Base-by-base conservation (phyloP, 371 early-diverging fungal genomes). In the Apophysomyces ossiformis region DNA sequence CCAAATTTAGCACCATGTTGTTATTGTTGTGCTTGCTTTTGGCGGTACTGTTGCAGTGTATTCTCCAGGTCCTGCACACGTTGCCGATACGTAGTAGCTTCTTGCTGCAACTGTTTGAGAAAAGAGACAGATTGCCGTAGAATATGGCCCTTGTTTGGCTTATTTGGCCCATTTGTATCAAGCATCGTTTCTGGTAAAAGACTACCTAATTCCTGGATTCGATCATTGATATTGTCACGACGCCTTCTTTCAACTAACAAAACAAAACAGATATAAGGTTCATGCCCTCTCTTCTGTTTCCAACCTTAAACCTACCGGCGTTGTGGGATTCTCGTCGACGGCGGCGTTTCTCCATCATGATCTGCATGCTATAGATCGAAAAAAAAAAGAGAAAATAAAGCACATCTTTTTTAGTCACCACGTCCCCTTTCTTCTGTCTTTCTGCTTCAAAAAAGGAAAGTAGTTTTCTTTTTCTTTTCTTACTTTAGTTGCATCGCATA, bases 221-320 rank as follows among this genome's bases (percentile, higher is more conserved):
- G 92, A 70, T 97, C 98, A 76, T 98, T 98, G 79, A 98, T 98
- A 78, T 95, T 95, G 72, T 98, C 99, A 43, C 99, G 88, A 57
- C 99, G 85, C 56, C 99, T 88, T 63, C 97, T 85, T 72, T 98
- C 99, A 41, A 98, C 96, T 87, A 73, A 26, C 7, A 41, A 37
- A 45, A 45, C 12, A 57, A 63, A 44, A 38, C 36, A 54, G 47
- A 37, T 0, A 15, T 16, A 18, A 59, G 32, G 2, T 26, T 43
- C 13, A 44, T 16, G 26, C 44, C 45, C 13, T 13, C 39, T 13
- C 58, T 13, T 12, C 44, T 11, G 45, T 35, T 15, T 13, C 13
- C 5, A 41, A 37, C 32, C 39, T 32, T 26, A 57, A 47, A 50
- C 71, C 65, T 81, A 88, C 88, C 92, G 50, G 95, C 96, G 74